These are phyloP conservation scores for Penicillium dipodomyicola DNA, from an alignment of 495 filamentous ascomycete genomes.

Conservation along the genomic window DNA sequence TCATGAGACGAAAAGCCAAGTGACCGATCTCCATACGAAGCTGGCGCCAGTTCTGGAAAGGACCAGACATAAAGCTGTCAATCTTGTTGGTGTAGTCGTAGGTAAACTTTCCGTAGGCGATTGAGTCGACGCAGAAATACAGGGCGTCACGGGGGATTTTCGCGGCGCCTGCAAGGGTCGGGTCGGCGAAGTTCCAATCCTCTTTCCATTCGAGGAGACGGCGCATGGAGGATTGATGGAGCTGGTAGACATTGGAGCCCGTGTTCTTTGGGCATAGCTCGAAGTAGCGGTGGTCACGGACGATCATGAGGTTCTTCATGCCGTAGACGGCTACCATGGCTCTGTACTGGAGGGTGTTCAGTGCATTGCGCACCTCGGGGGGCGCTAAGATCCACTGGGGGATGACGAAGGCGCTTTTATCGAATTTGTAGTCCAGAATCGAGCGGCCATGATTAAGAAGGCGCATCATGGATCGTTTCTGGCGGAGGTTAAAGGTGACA, in stretches of 20 bases:
- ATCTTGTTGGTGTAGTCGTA: conserved; percentile 5
- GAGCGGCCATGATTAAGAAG: not conserved
- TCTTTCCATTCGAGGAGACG: conserved; percentile 25
- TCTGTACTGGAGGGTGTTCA: not conserved
- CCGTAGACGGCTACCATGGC: conserved; percentile 10
- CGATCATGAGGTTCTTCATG: conserved; percentile 12
- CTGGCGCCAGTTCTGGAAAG: conserved; percentile 13
- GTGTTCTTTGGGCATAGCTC: conserved; percentile 16
- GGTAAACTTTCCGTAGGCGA: conserved; percentile 19
- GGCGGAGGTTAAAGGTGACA: not conserved
- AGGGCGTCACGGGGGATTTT: conserved; percentile 22
- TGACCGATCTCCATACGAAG: not conserved
- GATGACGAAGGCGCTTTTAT: not conserved
- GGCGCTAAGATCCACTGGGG: conserved; percentile 15
- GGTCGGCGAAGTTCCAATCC: conserved; percentile 10
- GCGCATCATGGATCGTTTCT: not conserved
- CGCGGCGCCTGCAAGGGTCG: conserved; percentile 17
- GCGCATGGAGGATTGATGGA: conserved; percentile 19
- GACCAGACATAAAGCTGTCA: conserved; percentile 8
- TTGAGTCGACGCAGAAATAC: conserved; percentile 13
- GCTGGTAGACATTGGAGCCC: not conserved
- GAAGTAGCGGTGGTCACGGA: conserved; percentile 15
- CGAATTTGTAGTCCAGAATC: conserved; percentile 14
- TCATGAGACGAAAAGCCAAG: conserved; percentile 9
- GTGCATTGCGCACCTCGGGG: not conserved